These are phyloP conservation scores for Alternaria atra DNA, from an alignment of 2,329 filamentous ascomycete species.

Conservation along the genomic window DNA sequence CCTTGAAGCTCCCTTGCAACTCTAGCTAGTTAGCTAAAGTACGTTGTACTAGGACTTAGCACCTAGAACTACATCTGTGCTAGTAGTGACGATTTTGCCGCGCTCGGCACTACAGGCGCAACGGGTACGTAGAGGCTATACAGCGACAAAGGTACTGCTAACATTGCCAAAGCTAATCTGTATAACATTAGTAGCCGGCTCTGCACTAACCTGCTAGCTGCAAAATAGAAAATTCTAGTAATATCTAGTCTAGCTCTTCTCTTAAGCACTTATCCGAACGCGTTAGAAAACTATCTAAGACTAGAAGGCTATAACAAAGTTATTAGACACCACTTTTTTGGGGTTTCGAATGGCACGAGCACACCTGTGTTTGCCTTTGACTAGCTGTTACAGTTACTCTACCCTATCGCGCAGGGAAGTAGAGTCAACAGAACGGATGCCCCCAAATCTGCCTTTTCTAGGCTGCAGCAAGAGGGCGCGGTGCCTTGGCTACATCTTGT, in stretches of 20 bases:
- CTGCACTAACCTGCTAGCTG: not conserved
- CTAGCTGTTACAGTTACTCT: constrained; percentile 46
- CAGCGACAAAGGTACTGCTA: not conserved
- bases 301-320: constrained; percentile 36
- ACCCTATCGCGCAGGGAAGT: constrained; percentile 50
- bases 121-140: constrained; percentile 9
- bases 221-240: not conserved
- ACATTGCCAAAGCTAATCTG: not conserved
- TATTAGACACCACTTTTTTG: constrained; percentile 73
- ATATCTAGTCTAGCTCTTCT: not conserved
- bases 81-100: constrained; percentile 4
- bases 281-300: not conserved
- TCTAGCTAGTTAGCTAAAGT: constrained; percentile 42
- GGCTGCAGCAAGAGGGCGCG: constrained; percentile 36
- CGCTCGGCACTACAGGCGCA: constrained; percentile 10
- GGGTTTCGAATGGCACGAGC: constrained; percentile 42
- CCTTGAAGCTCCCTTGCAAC: constrained; percentile 12
- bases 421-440: constrained; percentile 60
- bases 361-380: constrained; percentile 67
- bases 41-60: constrained; percentile 55
- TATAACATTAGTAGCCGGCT: constrained; percentile 1
- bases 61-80: constrained; percentile 58
- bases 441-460: constrained; percentile 51
- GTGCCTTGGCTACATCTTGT: constrained; percentile 54
- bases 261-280: not conserved